Conservation (phyloP, 2,329 filamentous ascomycete genomes). For the Pseudonectria buxi region DNA sequence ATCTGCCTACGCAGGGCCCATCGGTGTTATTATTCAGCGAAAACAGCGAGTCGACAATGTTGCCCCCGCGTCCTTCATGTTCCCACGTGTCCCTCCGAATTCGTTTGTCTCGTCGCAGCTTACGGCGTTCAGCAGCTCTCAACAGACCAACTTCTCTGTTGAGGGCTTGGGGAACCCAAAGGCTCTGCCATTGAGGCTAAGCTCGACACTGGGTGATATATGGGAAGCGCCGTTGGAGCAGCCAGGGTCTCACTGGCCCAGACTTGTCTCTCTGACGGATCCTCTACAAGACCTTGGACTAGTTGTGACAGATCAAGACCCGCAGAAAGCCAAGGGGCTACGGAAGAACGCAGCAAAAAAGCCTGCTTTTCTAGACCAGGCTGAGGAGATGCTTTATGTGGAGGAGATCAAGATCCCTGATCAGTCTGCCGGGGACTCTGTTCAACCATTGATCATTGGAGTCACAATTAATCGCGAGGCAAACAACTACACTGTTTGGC, state of each 20-base stretch:
- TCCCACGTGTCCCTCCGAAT: slow-evolving; percentile 64
- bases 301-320: slow-evolving; percentile 57
- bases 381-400: slow-evolving; percentile 79
- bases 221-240: slow-evolving; percentile 49
- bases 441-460: slow-evolving; percentile 59
- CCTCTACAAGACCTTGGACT: slow-evolving; percentile 81
- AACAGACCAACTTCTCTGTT: slow-evolving; percentile 48
- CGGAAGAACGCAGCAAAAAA: slow-evolving; percentile 33
- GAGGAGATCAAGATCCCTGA: slow-evolving; percentile 58
- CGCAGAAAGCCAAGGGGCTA: slow-evolving; percentile 20
- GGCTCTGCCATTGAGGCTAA: slow-evolving; percentile 44
- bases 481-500: slow-evolving; percentile 79
- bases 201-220: slow-evolving; percentile 49
- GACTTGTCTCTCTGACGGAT: slow-evolving; percentile 77
- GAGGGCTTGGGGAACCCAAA: slow-evolving; percentile 51
- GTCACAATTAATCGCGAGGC: slow-evolving; percentile 75
- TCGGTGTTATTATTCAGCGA: slow-evolving; percentile 80
- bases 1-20: slow-evolving; percentile 71
- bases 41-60: slow-evolving; percentile 52
- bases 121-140: slow-evolving; percentile 45
- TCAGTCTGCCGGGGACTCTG: slow-evolving; percentile 25
- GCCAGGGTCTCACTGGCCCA: slow-evolving; percentile 57
- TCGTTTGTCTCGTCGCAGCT: slow-evolving; percentile 72
- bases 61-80: slow-evolving; percentile 47
- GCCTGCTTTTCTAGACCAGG: slow-evolving; percentile 57